Base-by-base conservation (phyloP, 495 filamentous ascomycete genomes). In the Paragyromitra xinjiangensis region DNA sequence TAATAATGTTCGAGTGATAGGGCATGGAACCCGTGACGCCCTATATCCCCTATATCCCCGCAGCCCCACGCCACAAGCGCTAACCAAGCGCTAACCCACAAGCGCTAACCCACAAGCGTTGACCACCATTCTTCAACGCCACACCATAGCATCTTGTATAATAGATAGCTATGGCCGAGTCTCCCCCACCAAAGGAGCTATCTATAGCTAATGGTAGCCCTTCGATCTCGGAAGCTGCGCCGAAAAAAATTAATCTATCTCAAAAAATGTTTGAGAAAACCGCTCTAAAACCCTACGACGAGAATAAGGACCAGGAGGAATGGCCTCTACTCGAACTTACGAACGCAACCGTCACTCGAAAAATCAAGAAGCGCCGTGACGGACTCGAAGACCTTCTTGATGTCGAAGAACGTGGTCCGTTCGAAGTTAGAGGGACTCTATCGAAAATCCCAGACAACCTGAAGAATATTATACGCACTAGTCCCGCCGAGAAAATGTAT, bases 291-390 rank as follows among this genome's bases (percentile, higher is more conserved):
- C 64, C 77, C 1, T 67, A 9, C 24, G 64, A 69, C 39, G 4
- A 29, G 12, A 3, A 62, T 6, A 42, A 42, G 11, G 68, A 81
- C 53, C 48, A 56, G 16, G 73, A 78, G 1, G 44, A 51, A 34
- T 81, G 78, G 78, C 80, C 80, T 8, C 64, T 73, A 11, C 68
- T 81, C 16, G 73, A 77, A 55, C 78, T 81, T 29, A 81, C 64
- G 2, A 71, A 81, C 24, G 80, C 51, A 24, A 62, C 58, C 14
- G 78, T 78, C 29, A 34, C 29, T 34, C 29, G 29, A 19, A 65
- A 68, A 8, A 48, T 22, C 24, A 69, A 63, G 11, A 56, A 68
- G n/a, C 58, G 7, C 3, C 12, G 24, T 7, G 61, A 53, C 16
- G n/a, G 19, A 6, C 45, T 80, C 9, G 73, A 69, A 39, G 78